phyloP scores from a whole-genome alignment of 768 basidiomycete genomes.

The Tremella fuciformis region DNA sequence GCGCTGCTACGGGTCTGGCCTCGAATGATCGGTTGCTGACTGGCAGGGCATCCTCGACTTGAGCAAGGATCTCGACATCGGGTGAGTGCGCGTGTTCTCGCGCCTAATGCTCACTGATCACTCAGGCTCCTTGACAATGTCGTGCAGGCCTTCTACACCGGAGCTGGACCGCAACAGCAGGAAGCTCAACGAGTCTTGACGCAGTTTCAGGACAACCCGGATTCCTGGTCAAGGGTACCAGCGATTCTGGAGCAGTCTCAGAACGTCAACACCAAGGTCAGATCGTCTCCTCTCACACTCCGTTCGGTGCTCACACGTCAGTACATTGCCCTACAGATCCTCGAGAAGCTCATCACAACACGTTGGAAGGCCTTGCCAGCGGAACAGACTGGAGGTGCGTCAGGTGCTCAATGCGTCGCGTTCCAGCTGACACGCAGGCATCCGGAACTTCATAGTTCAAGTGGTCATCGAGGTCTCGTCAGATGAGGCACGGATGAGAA shows the following conservation, averaged over 20 bases:
- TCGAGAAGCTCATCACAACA: constrained; percentile 90
- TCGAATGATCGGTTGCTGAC: background rate
- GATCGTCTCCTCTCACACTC: constrained; percentile 9
- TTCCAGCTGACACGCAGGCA: constrained; percentile 58
- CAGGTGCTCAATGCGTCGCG: background rate
- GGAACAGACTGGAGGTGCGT: constrained; percentile 79
- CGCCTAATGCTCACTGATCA: constrained; percentile 4
- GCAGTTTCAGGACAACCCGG: constrained; percentile 91
- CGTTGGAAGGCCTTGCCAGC: constrained; percentile 95
- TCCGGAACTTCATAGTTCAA: constrained; percentile 92
- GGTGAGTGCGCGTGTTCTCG: constrained; percentile 34
- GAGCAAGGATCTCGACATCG: constrained; percentile 87
- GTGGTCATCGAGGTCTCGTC: constrained; percentile 89
- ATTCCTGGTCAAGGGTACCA: constrained; percentile 96
- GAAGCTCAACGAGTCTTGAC: constrained; percentile 89
- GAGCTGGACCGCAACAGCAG: constrained; percentile 84
- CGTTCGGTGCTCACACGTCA: constrained; percentile 48
- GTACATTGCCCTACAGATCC: constrained; percentile 95
- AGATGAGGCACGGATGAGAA: constrained; percentile 79
- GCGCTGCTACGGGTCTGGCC: no score
- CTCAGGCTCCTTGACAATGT: constrained; percentile 78
- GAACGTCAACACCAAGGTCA: constrained; percentile 73
- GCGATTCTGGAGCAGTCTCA: constrained; percentile 80
- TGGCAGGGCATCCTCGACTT: constrained; percentile 83
- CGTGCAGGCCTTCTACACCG: constrained; percentile 85